Evolutionary conservation across 805 yeast genomes (phyloP).

Genomic region (Teunomyces funiuensis): DNA sequence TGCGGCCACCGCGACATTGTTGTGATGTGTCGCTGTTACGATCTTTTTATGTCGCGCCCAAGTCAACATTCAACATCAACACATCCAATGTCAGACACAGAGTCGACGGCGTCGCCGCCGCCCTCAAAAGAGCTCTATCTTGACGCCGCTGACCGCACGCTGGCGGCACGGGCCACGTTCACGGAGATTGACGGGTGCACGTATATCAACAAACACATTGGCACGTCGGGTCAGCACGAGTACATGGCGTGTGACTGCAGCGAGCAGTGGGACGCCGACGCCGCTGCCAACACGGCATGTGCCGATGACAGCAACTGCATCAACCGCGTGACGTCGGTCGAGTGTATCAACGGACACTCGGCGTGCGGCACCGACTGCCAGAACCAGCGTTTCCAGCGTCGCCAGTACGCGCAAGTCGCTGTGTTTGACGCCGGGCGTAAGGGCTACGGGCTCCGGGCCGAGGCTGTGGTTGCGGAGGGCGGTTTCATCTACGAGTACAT

Average conservation of each 20-base stretch:
- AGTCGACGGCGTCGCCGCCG: not conserved
- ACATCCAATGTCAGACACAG: not conserved
- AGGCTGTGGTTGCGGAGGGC: constrained; percentile 53
- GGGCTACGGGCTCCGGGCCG: constrained; percentile 88
- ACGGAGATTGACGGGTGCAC: constrained; percentile 55
- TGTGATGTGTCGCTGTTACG: too few species aligned
- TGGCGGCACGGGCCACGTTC: constrained; percentile 66
- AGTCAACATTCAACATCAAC: too few species aligned
- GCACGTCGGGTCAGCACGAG: constrained; percentile 74
- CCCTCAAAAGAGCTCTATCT: constrained; percentile 16
- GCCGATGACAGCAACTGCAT: constrained; percentile 86
- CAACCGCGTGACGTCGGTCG: constrained; percentile 87
- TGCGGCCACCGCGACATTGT: too few species aligned
- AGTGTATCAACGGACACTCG: constrained; percentile 72
- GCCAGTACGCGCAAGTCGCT: constrained; percentile 70
- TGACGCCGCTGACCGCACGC: constrained; percentile 56
- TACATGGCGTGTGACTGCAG: constrained; percentile 89
- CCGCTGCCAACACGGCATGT: constrained; percentile 61
- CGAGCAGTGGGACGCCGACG: constrained; percentile 45
- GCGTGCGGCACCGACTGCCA: constrained; percentile 76
- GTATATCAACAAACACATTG: constrained; percentile 61
- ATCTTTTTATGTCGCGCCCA: too few species aligned
- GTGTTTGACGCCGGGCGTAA: constrained; percentile 81
- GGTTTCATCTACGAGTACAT: constrained; percentile 88
- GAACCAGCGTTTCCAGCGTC: constrained; percentile 84